A percentile compares a stretch with the other conserved stretches of the same genome.
phyloP scores from a whole-genome alignment of 1,284 basidiomycete genomes.

The Microbotryum saponariae region DNA sequence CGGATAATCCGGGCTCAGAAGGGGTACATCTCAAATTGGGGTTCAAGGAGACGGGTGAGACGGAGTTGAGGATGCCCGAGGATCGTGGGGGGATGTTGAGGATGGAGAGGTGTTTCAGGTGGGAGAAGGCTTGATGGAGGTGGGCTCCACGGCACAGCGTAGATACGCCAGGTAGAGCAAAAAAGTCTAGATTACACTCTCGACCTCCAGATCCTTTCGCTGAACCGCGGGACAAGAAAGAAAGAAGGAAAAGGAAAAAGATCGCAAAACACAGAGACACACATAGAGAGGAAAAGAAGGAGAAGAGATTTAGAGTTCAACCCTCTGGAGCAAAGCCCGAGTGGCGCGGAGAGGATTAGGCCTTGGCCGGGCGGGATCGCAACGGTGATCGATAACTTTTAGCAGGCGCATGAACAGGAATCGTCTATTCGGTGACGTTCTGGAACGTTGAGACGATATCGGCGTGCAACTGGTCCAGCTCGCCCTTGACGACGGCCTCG shows the following conservation, averaged over 20 bases:
- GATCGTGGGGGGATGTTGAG: background rate
- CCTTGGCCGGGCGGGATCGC: too few species aligned
- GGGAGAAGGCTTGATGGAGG: background rate
- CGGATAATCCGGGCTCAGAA: background rate
- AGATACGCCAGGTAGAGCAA: background rate
- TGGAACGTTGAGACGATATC: constrained; percentile 39
- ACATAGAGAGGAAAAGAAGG: background rate
- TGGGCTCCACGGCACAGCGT: too few species aligned
- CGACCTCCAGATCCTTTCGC: background rate
- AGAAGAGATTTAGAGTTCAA: background rate
- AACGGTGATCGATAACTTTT: too few species aligned
- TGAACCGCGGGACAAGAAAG: too few species aligned
- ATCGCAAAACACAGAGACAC: background rate
- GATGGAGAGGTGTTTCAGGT: constrained; percentile 5
- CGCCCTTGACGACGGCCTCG: constrained; percentile 16
- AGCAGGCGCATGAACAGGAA: background rate
- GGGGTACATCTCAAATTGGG: background rate
- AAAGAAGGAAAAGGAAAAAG: background rate
- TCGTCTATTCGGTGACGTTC: constrained; percentile 4
- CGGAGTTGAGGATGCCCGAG: background rate
- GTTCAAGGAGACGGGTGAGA: background rate
- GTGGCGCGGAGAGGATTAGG: too few species aligned
- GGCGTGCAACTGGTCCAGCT: constrained; percentile 64
- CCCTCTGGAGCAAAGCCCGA: too few species aligned
- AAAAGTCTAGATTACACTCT: background rate